phyloP scores from a whole-genome alignment of 2,329 filamentous ascomycete genomes.

The Lecanicillium sp. region DNA sequence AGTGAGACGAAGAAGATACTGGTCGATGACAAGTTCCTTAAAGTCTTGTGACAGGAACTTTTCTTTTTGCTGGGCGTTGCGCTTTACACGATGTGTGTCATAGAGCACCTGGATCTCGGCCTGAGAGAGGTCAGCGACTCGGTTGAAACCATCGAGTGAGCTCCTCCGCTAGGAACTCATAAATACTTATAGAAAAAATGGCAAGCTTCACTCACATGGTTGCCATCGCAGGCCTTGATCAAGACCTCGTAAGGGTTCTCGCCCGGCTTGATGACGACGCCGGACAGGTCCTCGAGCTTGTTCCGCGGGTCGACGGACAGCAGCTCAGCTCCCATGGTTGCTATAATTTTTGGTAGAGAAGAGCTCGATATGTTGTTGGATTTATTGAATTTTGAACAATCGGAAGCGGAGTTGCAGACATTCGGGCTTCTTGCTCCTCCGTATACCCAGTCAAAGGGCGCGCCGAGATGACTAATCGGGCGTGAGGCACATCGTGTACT shows the following conservation, averaged over 20 bases:
- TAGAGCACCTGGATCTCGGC: conserved; percentile 66
- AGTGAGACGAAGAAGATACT: conserved; percentile 64
- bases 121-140: conserved; percentile 32
- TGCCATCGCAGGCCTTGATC: conserved; percentile 59
- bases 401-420: no score
- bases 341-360: not conserved
- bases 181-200: not conserved
- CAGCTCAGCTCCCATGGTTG: conserved; percentile 21
- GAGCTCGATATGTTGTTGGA: no score
- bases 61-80: conserved; percentile 69
- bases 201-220: conserved; percentile 56
- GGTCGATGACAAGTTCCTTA: conserved; percentile 66
- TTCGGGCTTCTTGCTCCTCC: no score
- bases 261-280: conserved; percentile 41
- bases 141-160: no score
- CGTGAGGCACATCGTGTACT: no score
- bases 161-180: no score
- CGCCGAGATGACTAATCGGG: no score
- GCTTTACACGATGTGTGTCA: conserved; percentile 62
- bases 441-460: no score
- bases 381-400: no score
- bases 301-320: conserved; percentile 39
- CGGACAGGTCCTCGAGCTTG: conserved; percentile 50
- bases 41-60: conserved; percentile 68
- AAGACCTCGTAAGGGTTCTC: conserved; percentile 74